phyloP scores from a whole-genome alignment of 345 rosid genomes.

The Citrus unshiu region DNA sequence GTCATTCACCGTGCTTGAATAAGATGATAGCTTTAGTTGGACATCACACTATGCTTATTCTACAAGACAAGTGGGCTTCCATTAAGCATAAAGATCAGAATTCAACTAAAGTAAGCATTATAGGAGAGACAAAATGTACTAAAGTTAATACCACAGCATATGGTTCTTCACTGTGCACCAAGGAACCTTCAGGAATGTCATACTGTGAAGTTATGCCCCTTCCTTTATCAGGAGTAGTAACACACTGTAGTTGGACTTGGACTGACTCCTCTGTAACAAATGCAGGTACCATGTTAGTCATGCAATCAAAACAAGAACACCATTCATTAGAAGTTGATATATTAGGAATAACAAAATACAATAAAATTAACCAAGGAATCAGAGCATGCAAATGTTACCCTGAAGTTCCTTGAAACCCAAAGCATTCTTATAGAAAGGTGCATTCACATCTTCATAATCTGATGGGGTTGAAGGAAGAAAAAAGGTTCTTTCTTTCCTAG shows the following conservation, averaged over 20 bases:
- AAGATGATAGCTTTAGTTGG: neutral
- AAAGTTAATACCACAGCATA: constrained; percentile 51
- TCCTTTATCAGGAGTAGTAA: constrained; percentile 62
- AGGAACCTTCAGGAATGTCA: constrained; percentile 64
- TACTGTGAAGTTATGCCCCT: constrained; percentile 60
- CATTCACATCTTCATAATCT: neutral
- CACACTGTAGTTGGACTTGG: constrained; percentile 39
- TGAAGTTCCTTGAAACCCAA: neutral
- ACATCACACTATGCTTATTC: neutral
- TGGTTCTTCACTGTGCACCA: constrained; percentile 75
- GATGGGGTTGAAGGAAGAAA: neutral
- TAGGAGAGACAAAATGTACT: neutral
- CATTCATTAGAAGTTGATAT: neutral
- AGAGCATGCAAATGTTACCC: neutral
- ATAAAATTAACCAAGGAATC: neutral
- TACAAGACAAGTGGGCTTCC: neutral
- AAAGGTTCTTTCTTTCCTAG: neutral
- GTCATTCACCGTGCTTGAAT: no score
- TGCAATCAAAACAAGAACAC: neutral
- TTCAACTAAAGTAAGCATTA: neutral
- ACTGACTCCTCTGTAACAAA: constrained; percentile 38
- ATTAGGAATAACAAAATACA: constrained; percentile 3
- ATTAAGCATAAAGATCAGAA: neutral
- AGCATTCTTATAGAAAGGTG: neutral
- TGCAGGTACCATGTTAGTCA: constrained; percentile 9